Conservation (phyloP, 140 eudicot species). For the Bidens hawaiensis region DNA sequence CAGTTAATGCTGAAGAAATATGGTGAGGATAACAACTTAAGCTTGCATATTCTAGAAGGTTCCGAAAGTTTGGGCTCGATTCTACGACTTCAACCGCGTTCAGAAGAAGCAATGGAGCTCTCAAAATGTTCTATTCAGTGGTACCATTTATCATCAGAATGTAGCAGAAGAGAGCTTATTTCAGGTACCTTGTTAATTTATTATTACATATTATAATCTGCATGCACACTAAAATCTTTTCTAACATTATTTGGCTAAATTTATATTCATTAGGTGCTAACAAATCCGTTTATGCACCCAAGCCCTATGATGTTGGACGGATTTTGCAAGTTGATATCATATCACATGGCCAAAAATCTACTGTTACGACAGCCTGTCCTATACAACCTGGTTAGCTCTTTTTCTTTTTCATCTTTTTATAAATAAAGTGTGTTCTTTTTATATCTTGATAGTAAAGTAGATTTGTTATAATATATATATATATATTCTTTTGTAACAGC, state of each 20-base stretch:
- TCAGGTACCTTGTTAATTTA: slow-evolving; percentile 49
- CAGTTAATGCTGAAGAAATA: slow-evolving; percentile 74
- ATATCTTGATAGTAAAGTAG: background rate
- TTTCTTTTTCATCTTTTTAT: background rate
- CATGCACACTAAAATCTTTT: background rate
- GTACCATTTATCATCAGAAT: slow-evolving; percentile 84
- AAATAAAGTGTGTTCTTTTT: background rate
- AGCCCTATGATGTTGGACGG: slow-evolving; percentile 89
- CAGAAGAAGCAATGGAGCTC: slow-evolving; percentile 77
- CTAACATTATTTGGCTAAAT: slow-evolving; percentile 8
- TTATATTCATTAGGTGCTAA: slow-evolving; percentile 59
- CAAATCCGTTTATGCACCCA: slow-evolving; percentile 88
- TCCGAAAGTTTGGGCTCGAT: slow-evolving; percentile 71
- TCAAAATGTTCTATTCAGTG: slow-evolving; percentile 85
- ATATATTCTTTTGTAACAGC: slow-evolving; percentile 43
- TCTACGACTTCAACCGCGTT: slow-evolving; percentile 59
- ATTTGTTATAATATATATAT: background rate
- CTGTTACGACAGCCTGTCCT: slow-evolving; percentile 63
- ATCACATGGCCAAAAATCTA: slow-evolving; percentile 63
- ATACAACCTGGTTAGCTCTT: slow-evolving; percentile 69
- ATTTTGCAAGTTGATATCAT: slow-evolving; percentile 79
- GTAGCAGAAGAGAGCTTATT: slow-evolving; percentile 86
- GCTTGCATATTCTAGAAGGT: slow-evolving; percentile 57
- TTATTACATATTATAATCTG: slow-evolving; percentile 7
- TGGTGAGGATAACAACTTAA: slow-evolving; percentile 59